Conservation (phyloP, 2,329 filamentous ascomycete species). For the Lasiodiplodia sp. region DNA sequence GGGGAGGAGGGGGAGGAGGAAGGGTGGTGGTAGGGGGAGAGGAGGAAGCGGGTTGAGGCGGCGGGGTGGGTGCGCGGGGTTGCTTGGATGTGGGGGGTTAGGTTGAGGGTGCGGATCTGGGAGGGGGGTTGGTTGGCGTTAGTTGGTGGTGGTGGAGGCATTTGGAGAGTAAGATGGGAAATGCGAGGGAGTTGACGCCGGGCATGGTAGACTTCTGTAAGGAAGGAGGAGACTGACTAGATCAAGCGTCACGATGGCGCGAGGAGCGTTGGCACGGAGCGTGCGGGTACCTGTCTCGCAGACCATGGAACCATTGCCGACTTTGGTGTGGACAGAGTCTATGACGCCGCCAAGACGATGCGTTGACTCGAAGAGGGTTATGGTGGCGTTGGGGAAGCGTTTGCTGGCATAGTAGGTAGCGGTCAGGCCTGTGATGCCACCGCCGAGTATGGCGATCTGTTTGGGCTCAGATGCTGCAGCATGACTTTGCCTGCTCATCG, state of each 20-base stretch:
- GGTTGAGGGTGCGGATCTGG: constrained; percentile 10
- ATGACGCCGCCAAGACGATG: constrained; percentile 20
- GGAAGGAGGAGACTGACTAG: not conserved
- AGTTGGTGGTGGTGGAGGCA: not conserved
- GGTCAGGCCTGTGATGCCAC: constrained; percentile 18
- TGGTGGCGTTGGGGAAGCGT: constrained; percentile 7
- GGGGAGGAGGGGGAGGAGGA: no score
- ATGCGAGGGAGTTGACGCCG: no score
- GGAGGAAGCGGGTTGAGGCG: constrained; percentile 11
- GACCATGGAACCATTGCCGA: not conserved
- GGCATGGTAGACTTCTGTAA: no score
- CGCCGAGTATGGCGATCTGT: constrained; percentile 14
- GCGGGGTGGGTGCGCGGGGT: not conserved
- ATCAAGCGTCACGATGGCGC: constrained; percentile 18
- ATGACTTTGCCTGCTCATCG: not conserved
- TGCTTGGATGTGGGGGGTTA: not conserved
- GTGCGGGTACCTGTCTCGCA: constrained; percentile 11
- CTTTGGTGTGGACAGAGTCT: not conserved
- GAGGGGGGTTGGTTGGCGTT: no score
- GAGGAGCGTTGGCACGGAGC: constrained; percentile 8
- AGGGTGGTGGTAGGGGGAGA: not conserved
- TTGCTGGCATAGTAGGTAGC: constrained; percentile 10
- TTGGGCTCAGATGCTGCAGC: not conserved
- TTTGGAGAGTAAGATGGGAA: no score
- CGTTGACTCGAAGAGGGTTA: constrained; percentile 10